phyloP scores from a whole-genome alignment of 495 filamentous ascomycete genomes.

The Aspergillus homomorphus region DNA sequence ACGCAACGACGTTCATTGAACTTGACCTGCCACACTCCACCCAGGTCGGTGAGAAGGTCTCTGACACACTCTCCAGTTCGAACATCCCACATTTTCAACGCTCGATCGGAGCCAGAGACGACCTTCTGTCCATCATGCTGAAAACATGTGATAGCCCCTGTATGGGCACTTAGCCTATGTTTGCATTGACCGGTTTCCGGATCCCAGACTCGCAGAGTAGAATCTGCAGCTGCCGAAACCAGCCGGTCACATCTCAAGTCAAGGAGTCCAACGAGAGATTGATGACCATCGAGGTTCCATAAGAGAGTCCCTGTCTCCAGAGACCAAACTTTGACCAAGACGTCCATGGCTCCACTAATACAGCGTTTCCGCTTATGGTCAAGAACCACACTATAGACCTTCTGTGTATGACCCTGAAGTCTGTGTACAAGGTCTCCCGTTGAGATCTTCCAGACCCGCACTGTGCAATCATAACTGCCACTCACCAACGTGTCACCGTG shows the following conservation, averaged over 20 bases:
- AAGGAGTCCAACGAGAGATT: slow-evolving; percentile 87
- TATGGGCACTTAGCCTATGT: slow-evolving; percentile 84
- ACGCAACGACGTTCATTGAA: slow-evolving; percentile 96
- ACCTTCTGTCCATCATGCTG: slow-evolving; percentile 97
- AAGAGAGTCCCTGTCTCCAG: slow-evolving; percentile 82
- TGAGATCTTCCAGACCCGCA: slow-evolving; percentile 96
- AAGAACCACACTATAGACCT: slow-evolving; percentile 96
- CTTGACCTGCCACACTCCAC: slow-evolving; percentile 96
- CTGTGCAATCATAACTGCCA: slow-evolving; percentile 94
- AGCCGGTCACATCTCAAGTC: slow-evolving; percentile 84
- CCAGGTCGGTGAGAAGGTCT: slow-evolving; percentile 92
- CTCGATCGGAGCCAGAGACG: slow-evolving; percentile 92
- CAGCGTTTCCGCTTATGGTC: slow-evolving; percentile 90
- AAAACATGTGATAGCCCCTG: slow-evolving; percentile 97
- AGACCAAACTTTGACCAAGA: slow-evolving; percentile 96
- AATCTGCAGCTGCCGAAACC: slow-evolving; percentile 93
- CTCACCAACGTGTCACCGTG: slow-evolving; percentile 97
- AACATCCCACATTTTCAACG: slow-evolving; percentile 98
- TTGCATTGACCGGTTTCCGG: slow-evolving; percentile 90
- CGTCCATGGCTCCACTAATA: slow-evolving; percentile 98
- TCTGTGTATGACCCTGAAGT: slow-evolving; percentile 83
- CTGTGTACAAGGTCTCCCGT: slow-evolving; percentile 87
- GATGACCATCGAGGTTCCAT: slow-evolving; percentile 90
- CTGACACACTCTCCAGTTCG: slow-evolving; percentile 86
- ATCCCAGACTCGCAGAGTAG: slow-evolving; percentile 95